Percentiles rank a stretch among this genome's conserved stretches.
phyloP scores from a whole-genome alignment of 2,329 filamentous ascomycete genomes.

The Aphanocladium album region DNA sequence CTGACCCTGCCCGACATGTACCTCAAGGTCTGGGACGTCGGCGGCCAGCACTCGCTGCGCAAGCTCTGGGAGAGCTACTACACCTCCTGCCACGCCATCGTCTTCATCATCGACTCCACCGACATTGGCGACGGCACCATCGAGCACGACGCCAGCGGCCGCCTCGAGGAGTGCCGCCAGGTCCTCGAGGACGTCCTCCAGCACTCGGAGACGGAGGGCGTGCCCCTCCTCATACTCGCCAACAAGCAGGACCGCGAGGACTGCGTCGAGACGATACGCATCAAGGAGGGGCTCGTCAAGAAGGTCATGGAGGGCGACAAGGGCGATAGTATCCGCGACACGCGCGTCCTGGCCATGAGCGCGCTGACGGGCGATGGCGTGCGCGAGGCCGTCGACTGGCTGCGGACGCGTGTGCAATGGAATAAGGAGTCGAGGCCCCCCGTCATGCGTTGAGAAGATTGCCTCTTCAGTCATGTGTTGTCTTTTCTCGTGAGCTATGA shows the following conservation, averaged over 20 bases:
- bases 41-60: conserved; percentile 83
- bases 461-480: neutral
- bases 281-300: conserved; percentile 94
- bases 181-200: conserved; percentile 88
- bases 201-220: conserved; percentile 81
- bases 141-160: conserved; percentile 44
- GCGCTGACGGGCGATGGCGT: conserved; percentile 87
- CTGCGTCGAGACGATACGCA: conserved; percentile 92
- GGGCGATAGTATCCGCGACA: conserved; percentile 79
- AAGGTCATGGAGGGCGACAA: conserved; percentile 95
- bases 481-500: conserved; percentile 2
- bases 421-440: conserved; percentile 91
- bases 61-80: conserved; percentile 97
- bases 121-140: conserved; percentile 84
- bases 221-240: conserved; percentile 85
- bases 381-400: conserved; percentile 93
- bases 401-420: conserved; percentile 87
- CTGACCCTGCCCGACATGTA: conserved; percentile 92
- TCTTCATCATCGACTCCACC: conserved; percentile 94
- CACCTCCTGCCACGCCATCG: conserved; percentile 86
- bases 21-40: conserved; percentile 97
- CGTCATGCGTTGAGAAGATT: conserved; percentile 67
- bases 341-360: conserved; percentile 82
- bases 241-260: conserved; percentile 99
- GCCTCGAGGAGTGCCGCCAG: conserved; percentile 81